Evolutionary conservation across 768 basidiomycete species (phyloP), one percentile per base, ranked within the genome.

Genomic region (Boletus edulis): DNA sequence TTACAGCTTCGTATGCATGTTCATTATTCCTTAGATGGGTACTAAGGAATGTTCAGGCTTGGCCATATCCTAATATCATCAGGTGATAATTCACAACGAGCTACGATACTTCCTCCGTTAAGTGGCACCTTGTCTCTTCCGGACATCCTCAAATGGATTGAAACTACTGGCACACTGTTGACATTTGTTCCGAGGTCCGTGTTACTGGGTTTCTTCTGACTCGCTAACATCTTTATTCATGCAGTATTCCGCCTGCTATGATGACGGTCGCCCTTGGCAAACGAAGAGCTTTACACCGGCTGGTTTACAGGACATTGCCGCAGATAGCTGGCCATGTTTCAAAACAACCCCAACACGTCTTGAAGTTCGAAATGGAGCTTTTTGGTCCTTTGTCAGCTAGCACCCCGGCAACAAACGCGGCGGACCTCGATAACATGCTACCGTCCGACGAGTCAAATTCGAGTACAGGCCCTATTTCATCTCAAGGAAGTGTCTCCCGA

Each of bases 61-160:
- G 87, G 87, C 0, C 85, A 89, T 62, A 51, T 86, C 14, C 70
- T 89, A n/a, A 67, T 85, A 49, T 71, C 73, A 13, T 70, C 77
- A 3, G 53, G 66, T 9, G 61, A 70, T n/a, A 51, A 64, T 34
- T 69, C 68, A 38, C 69, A 72, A 48, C 73, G 67, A 35, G 58
- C 67, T 8, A 74, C 68, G 14, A 72, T 86, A 24, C 62, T 68
- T 20, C 79, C 84, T 27, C 84, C 84, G 11, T 60, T 86, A 14
- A 62, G 67, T 41, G 80, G 79, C 12, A 60, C 68, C 6, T 69
- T 68, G 42, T 58, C 74, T 24, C 72, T 82, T 53, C 60, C 67
- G 14, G 73, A 79, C 20, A 62, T 82, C 38, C 66, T 80, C 39
- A 61, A 76, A 24, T 83, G 82, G 83, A 62, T 81, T 9, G 54